Evolutionary conservation across 169 alveolate genomes (phyloP).

Genomic region (Toxoplasma gondii): DNA sequence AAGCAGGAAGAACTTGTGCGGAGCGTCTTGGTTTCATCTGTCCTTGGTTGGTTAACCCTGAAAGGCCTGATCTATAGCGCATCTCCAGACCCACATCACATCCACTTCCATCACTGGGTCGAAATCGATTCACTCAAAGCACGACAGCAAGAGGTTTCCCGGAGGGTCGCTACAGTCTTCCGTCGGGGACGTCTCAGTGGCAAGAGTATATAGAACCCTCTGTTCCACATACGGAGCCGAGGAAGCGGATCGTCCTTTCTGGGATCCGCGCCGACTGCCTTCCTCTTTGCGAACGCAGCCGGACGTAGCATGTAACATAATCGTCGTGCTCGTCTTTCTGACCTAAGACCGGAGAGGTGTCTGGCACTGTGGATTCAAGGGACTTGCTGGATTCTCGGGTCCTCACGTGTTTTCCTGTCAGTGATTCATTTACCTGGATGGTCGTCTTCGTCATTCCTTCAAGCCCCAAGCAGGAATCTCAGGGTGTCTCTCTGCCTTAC

Average conservation of each 20-base stretch:
- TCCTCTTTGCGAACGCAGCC: background rate
- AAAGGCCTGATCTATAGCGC: no score
- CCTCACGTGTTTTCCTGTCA: background rate
- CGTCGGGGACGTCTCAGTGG: background rate
- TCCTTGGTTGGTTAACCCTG: background rate
- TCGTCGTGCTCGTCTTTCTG: background rate
- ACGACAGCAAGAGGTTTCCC: no score
- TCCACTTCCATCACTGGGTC: no score
- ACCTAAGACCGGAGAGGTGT: background rate
- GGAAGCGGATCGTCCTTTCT: no score
- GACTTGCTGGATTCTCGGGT: background rate
- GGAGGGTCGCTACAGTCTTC: no score
- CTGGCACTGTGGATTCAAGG: background rate
- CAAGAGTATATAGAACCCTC: background rate
- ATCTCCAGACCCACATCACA: no score
- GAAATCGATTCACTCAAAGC: no score
- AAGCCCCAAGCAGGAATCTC: no score
- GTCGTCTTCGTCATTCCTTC: background rate
- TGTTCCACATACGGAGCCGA: background rate
- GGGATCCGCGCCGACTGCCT: no score
- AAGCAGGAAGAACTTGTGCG: background rate
- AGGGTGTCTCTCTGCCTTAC: no score
- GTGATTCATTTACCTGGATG: background rate
- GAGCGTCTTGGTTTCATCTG: background rate
- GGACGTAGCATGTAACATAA: background rate